A percentile compares a stretch with the other conserved stretches of the same genome.
phyloP scores from a whole-genome alignment of 306 rosid genomes.

The Boehmeria nivea region DNA sequence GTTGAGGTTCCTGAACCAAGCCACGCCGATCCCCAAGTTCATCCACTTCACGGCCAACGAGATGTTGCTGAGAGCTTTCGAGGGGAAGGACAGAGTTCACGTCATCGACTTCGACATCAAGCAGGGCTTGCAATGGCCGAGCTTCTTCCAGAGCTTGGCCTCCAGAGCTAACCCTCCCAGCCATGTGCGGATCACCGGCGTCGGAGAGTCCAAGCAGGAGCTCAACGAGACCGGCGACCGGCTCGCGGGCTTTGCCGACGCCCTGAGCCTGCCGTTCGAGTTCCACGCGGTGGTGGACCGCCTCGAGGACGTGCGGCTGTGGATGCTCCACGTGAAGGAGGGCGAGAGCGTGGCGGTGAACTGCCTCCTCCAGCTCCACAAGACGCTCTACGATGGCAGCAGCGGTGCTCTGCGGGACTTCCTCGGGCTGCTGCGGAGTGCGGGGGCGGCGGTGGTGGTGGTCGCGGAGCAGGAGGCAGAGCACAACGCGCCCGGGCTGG shows the following conservation, averaged over 20 bases:
- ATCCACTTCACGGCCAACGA: constrained; percentile 91
- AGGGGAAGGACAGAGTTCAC: constrained; percentile 96
- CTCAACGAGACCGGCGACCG: constrained; percentile 90
- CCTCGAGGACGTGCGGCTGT: constrained; percentile 89
- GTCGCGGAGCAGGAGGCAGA: constrained; percentile 88
- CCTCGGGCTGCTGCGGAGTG: constrained; percentile 76
- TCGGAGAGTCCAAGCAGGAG: constrained; percentile 91
- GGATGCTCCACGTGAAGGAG: constrained; percentile 99
- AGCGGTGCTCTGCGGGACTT: constrained; percentile 78
- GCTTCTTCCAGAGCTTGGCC: constrained; percentile 87
- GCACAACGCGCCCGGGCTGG: constrained; percentile 59
- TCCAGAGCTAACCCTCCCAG: constrained; percentile 75
- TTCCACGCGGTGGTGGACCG: constrained; percentile 94
- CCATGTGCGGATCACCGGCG: constrained; percentile 84
- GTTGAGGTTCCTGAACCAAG: constrained; percentile 72
- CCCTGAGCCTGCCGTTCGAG: constrained; percentile 78
- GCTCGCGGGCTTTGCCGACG: constrained; percentile 74
- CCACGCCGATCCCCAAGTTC: constrained; percentile 78
- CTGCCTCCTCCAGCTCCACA: constrained; percentile 79
- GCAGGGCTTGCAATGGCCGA: constrained; percentile 97
- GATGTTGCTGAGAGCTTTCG: constrained; percentile 80
- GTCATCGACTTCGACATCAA: constrained; percentile 87
- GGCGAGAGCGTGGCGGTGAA: constrained; percentile 81
- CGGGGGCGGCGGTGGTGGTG: constrained; percentile 52
- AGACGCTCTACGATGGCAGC: constrained; percentile 54